Percentiles rank a stretch among this genome's conserved stretches.
Evolutionary conservation across 176 grass and related monocot genomes (phyloP).

Genomic region (bread wheat (Triticum aestivum)): DNA sequence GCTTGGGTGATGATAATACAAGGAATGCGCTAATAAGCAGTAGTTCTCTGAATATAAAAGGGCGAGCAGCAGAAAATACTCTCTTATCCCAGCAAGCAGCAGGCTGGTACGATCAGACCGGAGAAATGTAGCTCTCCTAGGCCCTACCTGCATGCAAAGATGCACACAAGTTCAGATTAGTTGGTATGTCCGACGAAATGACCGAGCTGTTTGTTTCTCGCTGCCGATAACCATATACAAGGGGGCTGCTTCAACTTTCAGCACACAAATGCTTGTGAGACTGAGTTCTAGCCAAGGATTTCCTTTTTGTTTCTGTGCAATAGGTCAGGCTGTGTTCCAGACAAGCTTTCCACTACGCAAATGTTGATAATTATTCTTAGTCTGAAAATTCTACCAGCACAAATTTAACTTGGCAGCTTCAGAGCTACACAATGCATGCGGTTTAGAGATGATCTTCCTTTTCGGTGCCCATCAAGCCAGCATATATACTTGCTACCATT

Average conservation of each 20-base stretch:
- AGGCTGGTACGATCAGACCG: background rate
- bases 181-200: background rate
- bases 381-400: background rate
- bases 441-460: background rate
- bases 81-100: background rate
- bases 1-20: too few species aligned
- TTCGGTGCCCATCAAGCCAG: background rate
- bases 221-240: background rate
- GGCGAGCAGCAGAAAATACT: background rate
- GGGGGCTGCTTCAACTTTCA: background rate
- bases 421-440: background rate
- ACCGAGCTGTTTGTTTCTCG: background rate
- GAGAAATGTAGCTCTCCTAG: background rate
- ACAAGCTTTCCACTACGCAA: background rate
- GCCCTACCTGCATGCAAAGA: background rate
- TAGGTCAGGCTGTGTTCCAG: background rate
- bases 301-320: background rate
- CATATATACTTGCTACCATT: background rate
- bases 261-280: background rate
- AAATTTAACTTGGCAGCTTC: background rate
- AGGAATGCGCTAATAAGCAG: too few species aligned
- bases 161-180: background rate
- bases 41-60: background rate
- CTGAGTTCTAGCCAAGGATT: background rate
- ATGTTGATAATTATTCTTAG: background rate